Evolutionary conservation across 371 early-diverging fungal species (phyloP).

Genomic region (Coemansia sp.): DNA sequence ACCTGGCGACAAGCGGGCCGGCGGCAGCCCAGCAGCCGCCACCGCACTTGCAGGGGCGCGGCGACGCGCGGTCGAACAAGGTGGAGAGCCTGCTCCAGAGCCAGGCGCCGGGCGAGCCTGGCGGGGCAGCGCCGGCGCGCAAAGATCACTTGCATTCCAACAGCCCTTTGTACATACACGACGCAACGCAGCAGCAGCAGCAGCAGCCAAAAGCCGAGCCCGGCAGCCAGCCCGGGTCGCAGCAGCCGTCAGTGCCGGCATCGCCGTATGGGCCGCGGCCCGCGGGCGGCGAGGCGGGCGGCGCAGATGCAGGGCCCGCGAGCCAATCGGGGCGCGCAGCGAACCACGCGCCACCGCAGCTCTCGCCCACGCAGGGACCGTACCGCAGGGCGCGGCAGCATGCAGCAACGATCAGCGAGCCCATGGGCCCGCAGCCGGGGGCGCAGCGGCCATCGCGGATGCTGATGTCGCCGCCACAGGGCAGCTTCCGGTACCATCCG

Average conservation of each 20-base stretch:
- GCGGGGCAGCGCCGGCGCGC: neutral
- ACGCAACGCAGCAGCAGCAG: neutral
- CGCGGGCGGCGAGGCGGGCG: constrained; percentile 1
- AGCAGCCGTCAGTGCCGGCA: constrained; percentile 18
- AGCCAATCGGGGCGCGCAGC: constrained; percentile 4
- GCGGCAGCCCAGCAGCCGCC: constrained; percentile 13
- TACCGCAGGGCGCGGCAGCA: constrained; percentile 28
- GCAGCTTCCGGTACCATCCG: constrained; percentile 21
- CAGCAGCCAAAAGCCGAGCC: constrained; percentile 2
- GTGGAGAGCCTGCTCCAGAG: constrained; percentile 38
- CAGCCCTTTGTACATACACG: constrained; percentile 1
- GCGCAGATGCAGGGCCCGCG: constrained; percentile 4
- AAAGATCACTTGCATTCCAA: constrained; percentile 1
- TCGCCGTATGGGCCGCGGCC: constrained; percentile 14
- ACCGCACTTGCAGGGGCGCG: constrained; percentile 6
- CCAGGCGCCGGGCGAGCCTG: constrained; percentile 3
- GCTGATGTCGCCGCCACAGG: constrained; percentile 10
- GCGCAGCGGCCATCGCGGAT: constrained; percentile 14
- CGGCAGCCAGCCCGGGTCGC: constrained; percentile 4
- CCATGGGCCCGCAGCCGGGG: constrained; percentile 24
- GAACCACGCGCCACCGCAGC: constrained; percentile 4
- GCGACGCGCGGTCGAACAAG: constrained; percentile 27
- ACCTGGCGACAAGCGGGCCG: constrained; percentile 27
- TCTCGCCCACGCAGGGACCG: constrained; percentile 5
- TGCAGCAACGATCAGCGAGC: constrained; percentile 47